Percentiles rank a stretch among this genome's conserved stretches.
Evolutionary conservation across 805 yeast species (phyloP).

Genomic region (Candida sphagnicola): DNA sequence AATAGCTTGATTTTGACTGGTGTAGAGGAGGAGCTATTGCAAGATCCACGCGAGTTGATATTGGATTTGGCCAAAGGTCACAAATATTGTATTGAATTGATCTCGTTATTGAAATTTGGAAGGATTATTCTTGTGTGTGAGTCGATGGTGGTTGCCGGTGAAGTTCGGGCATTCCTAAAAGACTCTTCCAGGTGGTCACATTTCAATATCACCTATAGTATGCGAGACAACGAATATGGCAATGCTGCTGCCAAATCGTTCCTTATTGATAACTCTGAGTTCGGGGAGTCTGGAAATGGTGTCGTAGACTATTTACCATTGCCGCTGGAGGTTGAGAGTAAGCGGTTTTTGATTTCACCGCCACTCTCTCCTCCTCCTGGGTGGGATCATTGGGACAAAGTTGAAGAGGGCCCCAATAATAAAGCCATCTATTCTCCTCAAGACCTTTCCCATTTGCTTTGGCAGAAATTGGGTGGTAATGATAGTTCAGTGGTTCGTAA

Average conservation of each 20-base stretch:
- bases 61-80: slow-evolving; percentile 17
- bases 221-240: slow-evolving; percentile 26
- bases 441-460: slow-evolving; percentile 38
- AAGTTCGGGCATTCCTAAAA: slow-evolving; percentile 15
- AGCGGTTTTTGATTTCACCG: slow-evolving; percentile 41
- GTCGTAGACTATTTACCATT: slow-evolving; percentile 31
- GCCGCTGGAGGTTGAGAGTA: slow-evolving; percentile 35
- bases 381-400: slow-evolving; percentile 40
- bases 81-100: slow-evolving; percentile 26
- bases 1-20: slow-evolving; percentile 36
- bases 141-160: slow-evolving; percentile 15
- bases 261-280: neutral
- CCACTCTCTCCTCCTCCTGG: slow-evolving; percentile 42
- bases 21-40: slow-evolving; percentile 16
- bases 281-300: slow-evolving; percentile 3
- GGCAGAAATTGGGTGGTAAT: slow-evolving; percentile 42
- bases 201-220: slow-evolving; percentile 25
- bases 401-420: slow-evolving; percentile 39
- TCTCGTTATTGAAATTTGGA: slow-evolving; percentile 27
- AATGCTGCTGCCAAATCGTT: slow-evolving; percentile 7
- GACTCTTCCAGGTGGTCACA: slow-evolving; percentile 12
- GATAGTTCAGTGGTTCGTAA: slow-evolving; percentile 32
- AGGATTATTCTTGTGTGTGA: slow-evolving; percentile 34
- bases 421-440: slow-evolving; percentile 32
- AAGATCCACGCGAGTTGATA: slow-evolving; percentile 24